Percentiles rank a stretch among this genome's conserved stretches.
phyloP scores from a whole-genome alignment of 495 filamentous ascomycete species.

The Annulohypoxylon moriforme region DNA sequence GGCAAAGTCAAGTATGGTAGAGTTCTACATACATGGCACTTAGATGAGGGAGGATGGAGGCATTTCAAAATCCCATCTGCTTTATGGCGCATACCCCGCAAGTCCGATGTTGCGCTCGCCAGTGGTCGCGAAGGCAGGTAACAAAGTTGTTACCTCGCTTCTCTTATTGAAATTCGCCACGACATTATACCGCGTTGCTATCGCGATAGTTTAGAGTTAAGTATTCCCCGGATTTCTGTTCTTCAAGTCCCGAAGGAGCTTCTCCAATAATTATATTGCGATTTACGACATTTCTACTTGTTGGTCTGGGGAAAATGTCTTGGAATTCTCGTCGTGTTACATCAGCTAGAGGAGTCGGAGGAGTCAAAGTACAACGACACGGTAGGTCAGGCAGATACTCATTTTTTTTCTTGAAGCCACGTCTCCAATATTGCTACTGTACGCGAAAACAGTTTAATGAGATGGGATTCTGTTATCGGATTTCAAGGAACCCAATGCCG shows the following conservation, averaged over 20 bases:
- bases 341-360: slow-evolving; percentile 26
- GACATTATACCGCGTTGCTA: slow-evolving; percentile 5
- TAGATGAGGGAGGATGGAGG: background rate
- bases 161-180: slow-evolving; percentile 26
- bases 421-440: slow-evolving; percentile 11
- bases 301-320: slow-evolving; percentile 22
- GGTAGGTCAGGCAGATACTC: too few relatives aligned
- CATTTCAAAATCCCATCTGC: slow-evolving; percentile 5
- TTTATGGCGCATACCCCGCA: slow-evolving; percentile 26
- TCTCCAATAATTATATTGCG: slow-evolving; percentile 38
- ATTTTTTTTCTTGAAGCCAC: slow-evolving; percentile 3
- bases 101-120: slow-evolving; percentile 25
- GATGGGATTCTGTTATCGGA: slow-evolving; percentile 7
- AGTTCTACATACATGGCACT: background rate
- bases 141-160: slow-evolving; percentile 4
- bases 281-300: slow-evolving; percentile 15
- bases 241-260: slow-evolving; percentile 30
- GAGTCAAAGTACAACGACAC: background rate
- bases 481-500: slow-evolving; percentile 9
- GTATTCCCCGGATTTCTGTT: slow-evolving; percentile 23
- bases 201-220: slow-evolving; percentile 29
- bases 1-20: background rate
- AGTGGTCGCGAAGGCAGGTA: slow-evolving; percentile 12
- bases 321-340: slow-evolving; percentile 17
- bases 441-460: slow-evolving; percentile 10